phyloP scores from a whole-genome alignment of 768 basidiomycete species.

The Mycena amicta region DNA sequence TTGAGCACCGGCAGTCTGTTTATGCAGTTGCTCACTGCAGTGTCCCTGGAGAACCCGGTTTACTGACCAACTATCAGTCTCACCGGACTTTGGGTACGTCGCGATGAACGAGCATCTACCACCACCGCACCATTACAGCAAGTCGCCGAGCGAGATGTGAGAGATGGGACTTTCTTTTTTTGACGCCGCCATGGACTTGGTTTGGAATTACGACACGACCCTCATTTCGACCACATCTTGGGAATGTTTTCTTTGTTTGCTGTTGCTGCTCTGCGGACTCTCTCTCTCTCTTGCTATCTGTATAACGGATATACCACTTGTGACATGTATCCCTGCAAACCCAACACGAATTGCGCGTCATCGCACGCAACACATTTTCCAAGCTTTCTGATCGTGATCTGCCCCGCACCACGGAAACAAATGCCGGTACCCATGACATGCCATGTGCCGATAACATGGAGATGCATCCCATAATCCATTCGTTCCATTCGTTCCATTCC shows the following conservation, averaged over 20 bases:
- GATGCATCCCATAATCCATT: not conserved
- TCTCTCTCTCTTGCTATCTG: constrained; percentile 14
- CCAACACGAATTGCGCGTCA: no score
- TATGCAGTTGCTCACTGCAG: constrained; percentile 14
- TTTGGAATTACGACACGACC: constrained; percentile 14
- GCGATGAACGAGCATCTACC: constrained; percentile 78
- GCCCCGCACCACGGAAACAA: no score
- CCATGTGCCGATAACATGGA: not conserved
- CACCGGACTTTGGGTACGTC: constrained; percentile 85
- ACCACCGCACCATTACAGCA: constrained; percentile 54
- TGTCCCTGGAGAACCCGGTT: constrained; percentile 34
- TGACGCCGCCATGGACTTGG: constrained; percentile 13
- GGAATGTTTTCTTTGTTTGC: constrained; percentile 33
- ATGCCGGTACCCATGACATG: no score
- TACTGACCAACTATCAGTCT: constrained; percentile 60
- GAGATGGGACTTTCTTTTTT: constrained; percentile 3
- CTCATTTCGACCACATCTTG: constrained; percentile 30
- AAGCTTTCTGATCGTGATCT: no score
- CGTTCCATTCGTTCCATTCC: not conserved
- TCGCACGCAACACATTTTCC: no score
- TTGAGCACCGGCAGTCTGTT: constrained; percentile 10
- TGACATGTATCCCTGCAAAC: constrained; percentile 20
- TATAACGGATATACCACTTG: constrained; percentile 22
- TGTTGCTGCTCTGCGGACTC: constrained; percentile 26
- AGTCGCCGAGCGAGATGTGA: constrained; percentile 55